Conservation (phyloP, 1,139 yeast species). For the Taiozyma sp. region DNA sequence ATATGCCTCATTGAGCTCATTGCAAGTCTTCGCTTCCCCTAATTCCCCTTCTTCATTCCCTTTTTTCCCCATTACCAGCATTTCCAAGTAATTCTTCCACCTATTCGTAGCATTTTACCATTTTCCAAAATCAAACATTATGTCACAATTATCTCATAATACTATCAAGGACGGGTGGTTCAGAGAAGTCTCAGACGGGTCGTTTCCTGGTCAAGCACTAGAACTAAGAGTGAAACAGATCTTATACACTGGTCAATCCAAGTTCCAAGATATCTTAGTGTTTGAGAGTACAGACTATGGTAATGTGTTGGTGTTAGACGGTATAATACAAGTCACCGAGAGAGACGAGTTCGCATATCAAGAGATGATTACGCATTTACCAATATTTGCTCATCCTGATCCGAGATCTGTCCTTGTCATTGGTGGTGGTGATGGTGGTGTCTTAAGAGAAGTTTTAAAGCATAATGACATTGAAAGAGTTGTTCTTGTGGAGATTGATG, state of each 20-base stretch:
- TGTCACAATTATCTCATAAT: constrained; percentile 15
- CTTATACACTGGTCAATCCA: constrained; percentile 67
- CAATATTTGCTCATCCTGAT: constrained; percentile 65
- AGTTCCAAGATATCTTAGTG: constrained; percentile 71
- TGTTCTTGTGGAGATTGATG: constrained; percentile 88
- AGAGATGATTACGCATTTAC: constrained; percentile 80
- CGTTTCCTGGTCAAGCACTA: constrained; percentile 97
- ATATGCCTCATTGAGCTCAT: neutral
- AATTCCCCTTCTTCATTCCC: neutral
- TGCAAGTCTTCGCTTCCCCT: neutral
- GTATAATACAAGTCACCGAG: constrained; percentile 84
- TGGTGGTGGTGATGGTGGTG: constrained; percentile 98
- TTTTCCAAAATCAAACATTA: neutral
- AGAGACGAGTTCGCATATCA: constrained; percentile 89
- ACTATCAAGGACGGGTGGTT: constrained; percentile 76
- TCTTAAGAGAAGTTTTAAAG: constrained; percentile 78
- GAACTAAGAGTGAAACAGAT: constrained; percentile 73
- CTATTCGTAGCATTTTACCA: neutral
- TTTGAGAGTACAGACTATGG: constrained; percentile 75
- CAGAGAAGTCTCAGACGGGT: constrained; percentile 76
- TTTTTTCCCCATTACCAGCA: neutral
- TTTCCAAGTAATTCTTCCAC: neutral
- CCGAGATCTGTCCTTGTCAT: constrained; percentile 78
- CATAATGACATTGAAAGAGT: constrained; percentile 67
- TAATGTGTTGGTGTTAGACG: constrained; percentile 79